These are phyloP conservation scores for Lentinula edodes DNA, from an alignment of 768 basidiomycete genomes.

Conservation along the genomic window DNA sequence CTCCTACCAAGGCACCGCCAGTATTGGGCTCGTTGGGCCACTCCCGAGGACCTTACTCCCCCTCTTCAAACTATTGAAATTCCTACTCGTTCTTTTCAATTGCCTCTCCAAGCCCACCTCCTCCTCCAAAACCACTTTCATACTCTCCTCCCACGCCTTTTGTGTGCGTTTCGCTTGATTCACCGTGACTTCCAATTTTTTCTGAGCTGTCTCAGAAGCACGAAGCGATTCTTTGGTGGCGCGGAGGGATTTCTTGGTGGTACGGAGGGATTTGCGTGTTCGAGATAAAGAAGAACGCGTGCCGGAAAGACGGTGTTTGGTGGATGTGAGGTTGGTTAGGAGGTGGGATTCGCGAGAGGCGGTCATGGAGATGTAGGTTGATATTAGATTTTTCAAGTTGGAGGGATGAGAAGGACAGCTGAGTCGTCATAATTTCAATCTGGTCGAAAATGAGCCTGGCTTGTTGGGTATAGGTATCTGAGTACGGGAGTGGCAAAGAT, in stretches of 20 bases:
- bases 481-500: conserved; percentile 42
- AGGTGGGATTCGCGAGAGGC: neutral
- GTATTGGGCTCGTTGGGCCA: neutral
- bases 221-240: conserved; percentile 23
- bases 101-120: conserved; percentile 82
- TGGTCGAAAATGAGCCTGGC: neutral
- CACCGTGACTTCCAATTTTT: neutral
- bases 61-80: conserved; percentile 45
- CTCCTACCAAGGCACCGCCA: neutral
- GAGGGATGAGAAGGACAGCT: neutral
- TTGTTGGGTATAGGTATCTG: conserved; percentile 40
- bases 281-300: neutral
- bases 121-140: conserved; percentile 80
- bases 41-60: neutral
- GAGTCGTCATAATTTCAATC: neutral
- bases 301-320: neutral
- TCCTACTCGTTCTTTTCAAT: conserved; percentile 54
- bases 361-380: neutral
- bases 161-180: conserved; percentile 21
- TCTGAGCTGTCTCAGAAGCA: neutral
- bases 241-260: neutral
- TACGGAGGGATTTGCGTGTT: neutral
- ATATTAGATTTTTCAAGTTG: neutral
- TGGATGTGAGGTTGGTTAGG: neutral
- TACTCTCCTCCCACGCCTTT: conserved; percentile 84